A percentile compares a stretch with the other conserved stretches of the same genome.
These are phyloP conservation scores for Scutellaria barbata DNA, from an alignment of 257 asterid species.

Conservation along the genomic window DNA sequence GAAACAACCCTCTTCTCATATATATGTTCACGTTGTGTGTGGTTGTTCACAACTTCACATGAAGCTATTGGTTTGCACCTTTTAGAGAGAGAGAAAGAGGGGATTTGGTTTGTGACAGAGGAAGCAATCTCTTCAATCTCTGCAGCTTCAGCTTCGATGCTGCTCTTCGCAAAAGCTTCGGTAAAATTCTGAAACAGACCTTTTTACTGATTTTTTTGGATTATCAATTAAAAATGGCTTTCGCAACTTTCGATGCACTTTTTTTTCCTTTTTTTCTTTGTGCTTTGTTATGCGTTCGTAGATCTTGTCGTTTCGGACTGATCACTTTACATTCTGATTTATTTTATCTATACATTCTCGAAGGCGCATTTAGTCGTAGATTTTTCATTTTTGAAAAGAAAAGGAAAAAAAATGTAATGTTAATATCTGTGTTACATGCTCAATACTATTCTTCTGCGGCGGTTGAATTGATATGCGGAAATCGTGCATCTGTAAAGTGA, in stretches of 20 bases:
- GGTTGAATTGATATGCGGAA: conserved; percentile 37
- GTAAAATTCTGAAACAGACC: conserved; percentile 38
- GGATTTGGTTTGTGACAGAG: conserved; percentile 25
- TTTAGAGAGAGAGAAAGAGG: conserved; percentile 26
- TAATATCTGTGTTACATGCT: no score
- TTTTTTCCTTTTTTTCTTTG: conserved; percentile 21
- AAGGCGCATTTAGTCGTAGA: conserved; percentile 20
- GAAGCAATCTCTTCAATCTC: conserved; percentile 33
- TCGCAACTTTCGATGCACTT: conserved; percentile 41
- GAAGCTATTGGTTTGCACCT: conserved; percentile 36
- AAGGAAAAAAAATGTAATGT: no score
- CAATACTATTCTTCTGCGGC: neutral
- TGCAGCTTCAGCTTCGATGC: conserved; percentile 31
- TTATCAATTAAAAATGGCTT: conserved; percentile 25
- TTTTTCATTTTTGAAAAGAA: neutral
- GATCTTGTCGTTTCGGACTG: conserved; percentile 48
- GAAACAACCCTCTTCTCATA: conserved; percentile 4
- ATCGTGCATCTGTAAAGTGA: conserved; percentile 37
- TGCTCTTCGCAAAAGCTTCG: conserved; percentile 37
- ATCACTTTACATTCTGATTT: conserved; percentile 16
- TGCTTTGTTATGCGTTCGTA: conserved; percentile 33
- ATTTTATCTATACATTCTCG: neutral
- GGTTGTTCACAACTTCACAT: neutral
- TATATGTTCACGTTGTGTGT: conserved; percentile 4
- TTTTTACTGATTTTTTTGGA: conserved; percentile 35